Base-by-base conservation (phyloP, 2,329 filamentous ascomycete genomes). In the Diplodia sapinea region DNA sequence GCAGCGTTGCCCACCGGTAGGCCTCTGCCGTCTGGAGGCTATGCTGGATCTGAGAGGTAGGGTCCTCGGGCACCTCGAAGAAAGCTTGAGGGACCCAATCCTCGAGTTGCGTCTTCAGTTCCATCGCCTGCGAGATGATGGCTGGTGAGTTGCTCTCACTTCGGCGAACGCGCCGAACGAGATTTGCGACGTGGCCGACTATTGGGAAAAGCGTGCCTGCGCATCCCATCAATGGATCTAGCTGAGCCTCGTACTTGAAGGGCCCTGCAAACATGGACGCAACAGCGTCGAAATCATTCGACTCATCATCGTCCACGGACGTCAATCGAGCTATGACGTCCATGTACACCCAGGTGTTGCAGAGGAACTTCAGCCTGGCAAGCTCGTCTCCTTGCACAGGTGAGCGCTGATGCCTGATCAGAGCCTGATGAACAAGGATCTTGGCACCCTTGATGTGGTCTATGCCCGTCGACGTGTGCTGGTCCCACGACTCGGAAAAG, bases 311-410 rank as follows among this genome's bases (percentile, higher is more conserved):
- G 68, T 87, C 86, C 3, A 86, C 78, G 3, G 88, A 88, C 0
- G 88, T 91, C 59, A 92, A 79, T 15, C 89, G 85, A 29, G 89
- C 87, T 70, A 91, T 88, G 33, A 91, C 89, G 74, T 91, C 88
- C 85, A 91, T 89, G 72, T 91, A 92, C 8, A 91, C 83, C 87
- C 88, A 91, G 4, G 87, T 87, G 73, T 91, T 91, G 78, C 88
- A 89, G 20, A 92, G 80, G 71, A 91, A 91, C 66, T 86, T 86
- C 29, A 91, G 79, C 8, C 88, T 80, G 49, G 82, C 79, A 13
- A 86, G 75, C 54, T 87, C 84, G 29, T 82, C 75, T 12, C 62
- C 62, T 26, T 77, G 74, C 61, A 79, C 72, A 50, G 81, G 78
- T 11, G 73, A 72, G 38, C 75, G 75, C 70, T 79, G 77, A 73